phyloP scores from a whole-genome alignment of 148 eudicot species.

The Diospyros lotus region DNA sequence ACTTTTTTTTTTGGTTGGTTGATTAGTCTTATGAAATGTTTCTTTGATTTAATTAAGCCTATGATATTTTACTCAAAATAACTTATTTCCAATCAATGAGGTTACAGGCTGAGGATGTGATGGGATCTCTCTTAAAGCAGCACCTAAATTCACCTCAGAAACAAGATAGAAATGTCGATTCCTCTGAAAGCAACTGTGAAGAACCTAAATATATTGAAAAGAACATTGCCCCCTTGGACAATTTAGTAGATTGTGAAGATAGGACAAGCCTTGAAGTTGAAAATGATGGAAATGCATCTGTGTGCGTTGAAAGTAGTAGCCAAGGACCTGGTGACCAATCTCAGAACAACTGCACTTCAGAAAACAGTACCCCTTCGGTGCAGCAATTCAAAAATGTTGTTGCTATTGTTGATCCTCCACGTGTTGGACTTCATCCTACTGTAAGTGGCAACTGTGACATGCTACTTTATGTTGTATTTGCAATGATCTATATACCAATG shows the following conservation, averaged over 20 bases:
- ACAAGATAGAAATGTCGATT: conserved; percentile 32
- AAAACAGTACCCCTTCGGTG: conserved; percentile 17
- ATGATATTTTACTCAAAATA: not conserved
- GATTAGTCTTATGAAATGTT: not conserved
- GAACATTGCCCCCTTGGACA: conserved; percentile 22
- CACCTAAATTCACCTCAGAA: conserved; percentile 37
- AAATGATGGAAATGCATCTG: conserved; percentile 21
- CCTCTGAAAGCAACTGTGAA: conserved; percentile 23
- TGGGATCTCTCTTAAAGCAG: conserved; percentile 76
- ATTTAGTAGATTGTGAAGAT: conserved; percentile 21
- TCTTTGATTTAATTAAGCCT: not conserved
- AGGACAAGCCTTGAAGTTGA: conserved; percentile 24
- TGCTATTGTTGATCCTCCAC: conserved; percentile 98
- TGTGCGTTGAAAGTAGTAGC: conserved; percentile 16
- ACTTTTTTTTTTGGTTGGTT: not conserved
- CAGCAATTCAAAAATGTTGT: conserved; percentile 70
- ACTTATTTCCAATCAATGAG: not conserved
- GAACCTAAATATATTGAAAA: conserved; percentile 27
- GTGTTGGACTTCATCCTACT: conserved; percentile 92
- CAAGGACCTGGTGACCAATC: conserved; percentile 21
- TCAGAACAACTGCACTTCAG: conserved; percentile 22
- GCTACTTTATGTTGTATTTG: not conserved
- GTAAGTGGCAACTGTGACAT: conserved; percentile 41
- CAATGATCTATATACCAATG: not conserved
- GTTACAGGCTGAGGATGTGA: conserved; percentile 74